These are phyloP conservation scores for Paecilomyces formosus DNA, from an alignment of 2,329 filamentous ascomycete species.

Conservation along the genomic window DNA sequence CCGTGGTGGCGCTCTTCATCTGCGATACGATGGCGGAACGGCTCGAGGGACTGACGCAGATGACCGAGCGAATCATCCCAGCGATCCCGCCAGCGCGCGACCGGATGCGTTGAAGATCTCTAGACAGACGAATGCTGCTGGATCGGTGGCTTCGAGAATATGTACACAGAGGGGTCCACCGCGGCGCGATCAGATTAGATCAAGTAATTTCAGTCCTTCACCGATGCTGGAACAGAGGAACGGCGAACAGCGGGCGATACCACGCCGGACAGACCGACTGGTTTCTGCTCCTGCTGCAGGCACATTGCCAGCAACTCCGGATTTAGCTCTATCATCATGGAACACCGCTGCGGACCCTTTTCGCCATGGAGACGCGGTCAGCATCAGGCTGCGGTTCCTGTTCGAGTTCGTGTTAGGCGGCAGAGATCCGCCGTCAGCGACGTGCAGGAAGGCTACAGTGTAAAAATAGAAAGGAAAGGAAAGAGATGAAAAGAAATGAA, in stretches of 20 bases:
- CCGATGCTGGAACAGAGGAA: slow-evolving; percentile 15
- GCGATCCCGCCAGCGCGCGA: neutral
- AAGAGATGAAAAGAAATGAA: too few relatives aligned
- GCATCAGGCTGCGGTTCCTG: neutral
- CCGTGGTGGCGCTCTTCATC: slow-evolving; percentile 58
- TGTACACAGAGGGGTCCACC: neutral
- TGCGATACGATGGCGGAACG: slow-evolving; percentile 40
- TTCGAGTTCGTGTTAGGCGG: neutral
- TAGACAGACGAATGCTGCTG: neutral
- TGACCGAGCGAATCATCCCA: neutral
- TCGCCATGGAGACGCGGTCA: neutral
- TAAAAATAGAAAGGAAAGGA: too few relatives aligned
- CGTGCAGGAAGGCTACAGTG: too few relatives aligned
- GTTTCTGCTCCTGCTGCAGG: slow-evolving; percentile 18
- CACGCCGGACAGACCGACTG: slow-evolving; percentile 8
- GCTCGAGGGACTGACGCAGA: slow-evolving; percentile 35
- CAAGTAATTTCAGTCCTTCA: slow-evolving; percentile 50
- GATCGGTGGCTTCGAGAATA: neutral
- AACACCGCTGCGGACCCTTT: slow-evolving; percentile 5
- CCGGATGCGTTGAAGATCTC: neutral
- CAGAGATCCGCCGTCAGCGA: neutral
- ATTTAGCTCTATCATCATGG: slow-evolving; percentile 28
- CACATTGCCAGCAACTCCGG: slow-evolving; percentile 10
- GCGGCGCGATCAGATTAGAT: slow-evolving; percentile 51
- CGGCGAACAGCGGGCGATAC: slow-evolving; percentile 10